phyloP scores from a whole-genome alignment of 768 basidiomycete species.

The Lactifluus subvellereus region DNA sequence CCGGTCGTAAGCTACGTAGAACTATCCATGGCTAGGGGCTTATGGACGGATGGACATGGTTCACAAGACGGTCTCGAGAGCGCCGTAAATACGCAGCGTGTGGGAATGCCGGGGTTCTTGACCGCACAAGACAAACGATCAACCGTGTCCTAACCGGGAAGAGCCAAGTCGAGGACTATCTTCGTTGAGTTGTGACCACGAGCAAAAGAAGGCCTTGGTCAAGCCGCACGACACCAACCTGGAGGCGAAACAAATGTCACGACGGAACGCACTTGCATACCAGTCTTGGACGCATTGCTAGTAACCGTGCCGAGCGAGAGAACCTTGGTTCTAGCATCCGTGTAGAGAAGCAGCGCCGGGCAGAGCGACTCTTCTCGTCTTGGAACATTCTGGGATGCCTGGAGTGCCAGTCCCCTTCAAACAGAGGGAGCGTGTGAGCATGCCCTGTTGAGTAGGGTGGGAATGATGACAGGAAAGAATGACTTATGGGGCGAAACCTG shows the following conservation, averaged over 20 bases:
- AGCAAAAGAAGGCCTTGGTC: conserved; percentile 83
- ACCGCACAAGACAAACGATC: conserved; percentile 97
- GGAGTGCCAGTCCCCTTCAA: conserved; percentile 70
- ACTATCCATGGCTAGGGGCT: neutral
- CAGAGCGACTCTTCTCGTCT: conserved; percentile 74
- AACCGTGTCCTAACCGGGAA: conserved; percentile 95
- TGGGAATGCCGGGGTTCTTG: conserved; percentile 92
- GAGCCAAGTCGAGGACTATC: conserved; percentile 98
- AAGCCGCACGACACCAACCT: conserved; percentile 14
- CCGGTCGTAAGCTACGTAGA: conserved; percentile 82
- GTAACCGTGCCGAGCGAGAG: conserved; percentile 95
- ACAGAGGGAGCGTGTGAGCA: conserved; percentile 61
- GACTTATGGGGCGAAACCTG: too few relatives aligned
- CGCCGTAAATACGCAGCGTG: conserved; percentile 93
- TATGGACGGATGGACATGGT: conserved; percentile 44
- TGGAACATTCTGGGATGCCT: conserved; percentile 82
- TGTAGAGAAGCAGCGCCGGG: conserved; percentile 89
- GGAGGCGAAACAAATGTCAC: neutral
- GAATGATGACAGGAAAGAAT: too few relatives aligned
- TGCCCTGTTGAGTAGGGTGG: too few relatives aligned
- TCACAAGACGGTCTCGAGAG: conserved; percentile 96
- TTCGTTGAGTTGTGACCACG: conserved; percentile 92
- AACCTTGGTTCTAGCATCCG: conserved; percentile 94
- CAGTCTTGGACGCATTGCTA: conserved; percentile 96
- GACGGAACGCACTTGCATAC: conserved; percentile 65